Base-by-base conservation (phyloP, 192 early-diverging fungal genomes). In the Coemansia sp. region DNA sequence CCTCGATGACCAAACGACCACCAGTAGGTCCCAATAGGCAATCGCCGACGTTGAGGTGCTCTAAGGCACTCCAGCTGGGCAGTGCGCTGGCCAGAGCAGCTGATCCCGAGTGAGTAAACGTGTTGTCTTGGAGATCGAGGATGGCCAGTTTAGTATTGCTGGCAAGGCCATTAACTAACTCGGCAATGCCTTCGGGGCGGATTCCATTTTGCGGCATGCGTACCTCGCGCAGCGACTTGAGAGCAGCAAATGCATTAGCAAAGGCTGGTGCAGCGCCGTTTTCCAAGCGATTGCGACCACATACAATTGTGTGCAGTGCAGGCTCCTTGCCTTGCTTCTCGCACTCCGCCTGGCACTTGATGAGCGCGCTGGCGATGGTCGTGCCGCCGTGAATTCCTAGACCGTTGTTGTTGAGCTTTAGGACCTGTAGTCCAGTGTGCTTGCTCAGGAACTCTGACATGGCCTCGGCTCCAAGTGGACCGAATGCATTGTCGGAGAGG, bases 161-260 rank as follows among this genome's bases (percentile, higher is more conserved):
- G 15, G 88, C 75, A 5, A 98, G 82, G 10, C 91, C 90, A 20
- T 71, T 74, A 33, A 93, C 76, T 44, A 99, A 71, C 69, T 87
- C 87, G n/a, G 75, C 74, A 62, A 99, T 93, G 64, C 97, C 96
- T 44, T 98, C 96, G 16, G 95, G 93, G 27, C 97, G 93, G 64
- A 99, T 99, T 66, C 95, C 94, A 79, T 99, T 99, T 76, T 99
- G 96, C 22, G 95, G 96, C 89, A 99, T 94, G 53, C 93, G 89
- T 39, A 99, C 86, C 64, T 94, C 90, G 20, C 84, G 85, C 65
- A 99, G 74, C 4, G 87, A 89, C 58, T 92, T 88, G 44, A 89
- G 79, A 6, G 93, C 90, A 16, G 89, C 88, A 80, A 96, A 93
- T 1, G 95, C 95, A 62, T 92, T 85, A 69, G 95, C 89, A 39